Conservation (phyloP, 2,329 filamentous ascomycete genomes). For the Ustulina deusta region DNA sequence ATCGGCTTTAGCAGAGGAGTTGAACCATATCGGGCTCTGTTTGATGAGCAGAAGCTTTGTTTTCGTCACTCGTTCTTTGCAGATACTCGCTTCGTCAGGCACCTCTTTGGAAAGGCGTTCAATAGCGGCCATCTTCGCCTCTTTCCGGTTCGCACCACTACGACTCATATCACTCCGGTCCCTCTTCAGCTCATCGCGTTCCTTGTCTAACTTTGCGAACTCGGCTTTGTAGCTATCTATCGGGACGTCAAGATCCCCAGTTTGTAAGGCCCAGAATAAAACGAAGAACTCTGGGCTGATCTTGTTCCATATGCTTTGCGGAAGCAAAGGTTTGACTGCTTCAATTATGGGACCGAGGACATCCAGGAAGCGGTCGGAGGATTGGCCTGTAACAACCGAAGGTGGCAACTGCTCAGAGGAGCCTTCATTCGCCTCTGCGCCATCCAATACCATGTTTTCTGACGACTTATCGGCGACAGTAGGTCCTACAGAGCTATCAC, state of each 20-base stretch:
- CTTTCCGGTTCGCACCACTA: slow-evolving; percentile 73
- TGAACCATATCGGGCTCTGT: slow-evolving; percentile 79
- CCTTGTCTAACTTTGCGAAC: slow-evolving; percentile 74
- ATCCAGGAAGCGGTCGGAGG: slow-evolving; percentile 69
- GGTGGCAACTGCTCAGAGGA: slow-evolving; percentile 43
- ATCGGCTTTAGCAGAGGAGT: slow-evolving; percentile 71
- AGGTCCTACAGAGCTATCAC: slow-evolving; percentile 43
- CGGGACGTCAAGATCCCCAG: slow-evolving; percentile 83
- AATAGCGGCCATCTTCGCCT: slow-evolving; percentile 76
- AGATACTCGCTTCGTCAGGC: slow-evolving; percentile 77
- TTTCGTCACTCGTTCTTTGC: slow-evolving; percentile 74
- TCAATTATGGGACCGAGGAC: slow-evolving; percentile 80
- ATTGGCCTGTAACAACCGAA: slow-evolving; percentile 51
- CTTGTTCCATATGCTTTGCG: slow-evolving; percentile 73
- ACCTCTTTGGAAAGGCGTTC: slow-evolving; percentile 76
- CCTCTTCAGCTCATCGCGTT: slow-evolving; percentile 74
- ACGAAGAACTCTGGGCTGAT: slow-evolving; percentile 86
- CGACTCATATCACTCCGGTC: slow-evolving; percentile 80
- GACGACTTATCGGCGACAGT: slow-evolving; percentile 41
- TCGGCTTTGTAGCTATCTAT: slow-evolving; percentile 83
- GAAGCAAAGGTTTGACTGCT: slow-evolving; percentile 71
- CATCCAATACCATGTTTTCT: slow-evolving; percentile 52
- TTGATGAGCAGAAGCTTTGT: slow-evolving; percentile 77
- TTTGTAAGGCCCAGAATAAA: slow-evolving; percentile 90
- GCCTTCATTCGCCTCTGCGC: slow-evolving; percentile 43